Evolutionary conservation across 1,284 basidiomycete species (phyloP).

Genomic region (Trametes polyzona): DNA sequence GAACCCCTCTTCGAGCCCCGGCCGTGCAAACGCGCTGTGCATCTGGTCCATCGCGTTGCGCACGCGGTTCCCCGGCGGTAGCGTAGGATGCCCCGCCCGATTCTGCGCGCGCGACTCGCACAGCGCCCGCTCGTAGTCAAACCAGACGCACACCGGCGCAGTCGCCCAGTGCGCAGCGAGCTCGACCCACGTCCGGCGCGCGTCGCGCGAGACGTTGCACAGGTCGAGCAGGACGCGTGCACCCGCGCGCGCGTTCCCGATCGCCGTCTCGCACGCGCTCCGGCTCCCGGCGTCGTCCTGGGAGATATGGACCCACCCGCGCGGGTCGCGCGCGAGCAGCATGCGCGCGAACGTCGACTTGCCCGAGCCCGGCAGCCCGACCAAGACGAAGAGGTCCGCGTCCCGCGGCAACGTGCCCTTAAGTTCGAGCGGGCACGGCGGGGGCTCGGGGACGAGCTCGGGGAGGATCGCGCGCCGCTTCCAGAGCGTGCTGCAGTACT

Average conservation of each 20-base stretch:
- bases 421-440: constrained; percentile 48
- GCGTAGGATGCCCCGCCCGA: constrained; percentile 59
- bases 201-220: constrained; percentile 53
- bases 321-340: constrained; percentile 47
- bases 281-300: constrained; percentile 61
- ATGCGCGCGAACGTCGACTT: constrained; percentile 59
- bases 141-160: constrained; percentile 55
- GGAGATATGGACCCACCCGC: constrained; percentile 49
- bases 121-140: constrained; percentile 54
- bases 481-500: constrained; percentile 64
- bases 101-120: constrained; percentile 58
- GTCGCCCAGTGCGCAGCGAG: constrained; percentile 54
- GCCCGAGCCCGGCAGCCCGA: constrained; percentile 64
- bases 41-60: constrained; percentile 59
- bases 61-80: constrained; percentile 58
- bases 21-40: constrained; percentile 47
- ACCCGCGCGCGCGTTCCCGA: constrained; percentile 41
- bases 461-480: constrained; percentile 55
- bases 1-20: constrained; percentile 55
- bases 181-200: constrained; percentile 52
- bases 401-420: constrained; percentile 42
- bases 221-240: constrained; percentile 54
- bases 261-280: constrained; percentile 51
- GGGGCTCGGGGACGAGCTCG: constrained; percentile 51
- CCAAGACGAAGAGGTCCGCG: constrained; percentile 52